Percentiles rank a stretch among this genome's conserved stretches.
phyloP scores from a whole-genome alignment of 2,329 filamentous ascomycete genomes.

The Penicillium sp. region DNA sequence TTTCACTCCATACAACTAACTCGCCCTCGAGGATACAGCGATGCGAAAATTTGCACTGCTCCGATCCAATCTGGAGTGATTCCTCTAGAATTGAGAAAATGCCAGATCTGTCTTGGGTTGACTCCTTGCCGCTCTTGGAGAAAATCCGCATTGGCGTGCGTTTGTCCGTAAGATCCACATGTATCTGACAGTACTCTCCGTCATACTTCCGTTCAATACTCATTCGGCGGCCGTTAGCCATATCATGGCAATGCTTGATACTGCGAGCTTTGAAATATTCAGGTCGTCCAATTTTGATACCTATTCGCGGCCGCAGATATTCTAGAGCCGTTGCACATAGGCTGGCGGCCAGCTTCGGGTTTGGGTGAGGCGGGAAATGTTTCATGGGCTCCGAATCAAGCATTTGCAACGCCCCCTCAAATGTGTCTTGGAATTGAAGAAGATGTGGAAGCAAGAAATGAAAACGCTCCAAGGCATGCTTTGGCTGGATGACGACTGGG shows the following conservation, averaged over 20 bases:
- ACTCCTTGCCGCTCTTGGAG: slow-evolving; percentile 90
- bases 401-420: slow-evolving; percentile 63
- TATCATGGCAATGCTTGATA: slow-evolving; percentile 73
- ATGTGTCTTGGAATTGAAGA: slow-evolving; percentile 70
- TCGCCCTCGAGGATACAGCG: slow-evolving; percentile 84
- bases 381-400: slow-evolving; percentile 48
- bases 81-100: slow-evolving; percentile 68
- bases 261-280: slow-evolving; percentile 69
- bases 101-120: slow-evolving; percentile 69
- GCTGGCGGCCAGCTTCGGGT: slow-evolving; percentile 33
- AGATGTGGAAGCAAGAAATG: slow-evolving; percentile 73
- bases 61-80: slow-evolving; percentile 65
- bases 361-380: slow-evolving; percentile 42
- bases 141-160: slow-evolving; percentile 73
- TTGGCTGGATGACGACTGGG: slow-evolving; percentile 66
- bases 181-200: slow-evolving; percentile 88
- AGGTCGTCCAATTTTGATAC: slow-evolving; percentile 68
- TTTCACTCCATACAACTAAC: slow-evolving; percentile 75
- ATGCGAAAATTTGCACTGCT: slow-evolving; percentile 62
- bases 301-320: slow-evolving; percentile 58
- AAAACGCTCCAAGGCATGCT: slow-evolving; percentile 61
- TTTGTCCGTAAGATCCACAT: slow-evolving; percentile 68
- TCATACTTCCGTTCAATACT: slow-evolving; percentile 83
- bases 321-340: slow-evolving; percentile 42
- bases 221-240: slow-evolving; percentile 65